Base-by-base conservation (phyloP, 2,329 filamentous ascomycete genomes). In the Clonostachys sp. region DNA sequence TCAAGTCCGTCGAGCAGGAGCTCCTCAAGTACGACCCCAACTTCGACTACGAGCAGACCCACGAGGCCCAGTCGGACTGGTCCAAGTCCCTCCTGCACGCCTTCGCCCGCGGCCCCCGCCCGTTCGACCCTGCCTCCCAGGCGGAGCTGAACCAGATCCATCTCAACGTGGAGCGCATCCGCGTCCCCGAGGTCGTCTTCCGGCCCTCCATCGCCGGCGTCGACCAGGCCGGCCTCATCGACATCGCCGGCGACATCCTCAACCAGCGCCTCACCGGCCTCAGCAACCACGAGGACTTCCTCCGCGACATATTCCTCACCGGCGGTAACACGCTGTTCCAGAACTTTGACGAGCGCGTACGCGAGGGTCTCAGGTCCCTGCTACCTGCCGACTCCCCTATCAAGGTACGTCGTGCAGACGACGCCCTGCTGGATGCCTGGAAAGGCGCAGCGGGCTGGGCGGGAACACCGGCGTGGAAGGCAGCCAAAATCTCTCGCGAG, bases 151-250 rank as follows among this genome's bases (percentile, higher is more conserved):
- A 91, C 65, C 92, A 97, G 67, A 73, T 99, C 45, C 94, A 99
- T 65, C 82, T 99, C 53, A 99, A 99, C 64, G 90, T 99, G 46
- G 91, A 97, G 73, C 86, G 92, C 48, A 95, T 97, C 65, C 87
- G 91, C 45, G 90, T 95, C 3, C 91, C 91, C 4, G 92, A 97
- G 70, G 86, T 96, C 9, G 80, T 96, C 16, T 96, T 96, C 72
- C 89, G 95, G 61, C 92, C 91, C 1, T 85, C 86, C 14, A 95
- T 97, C 60, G 91, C 91, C 0, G 91, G 91, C 7, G 72, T 96
- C 42, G 91, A 97, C 64, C 94, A 99, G 70, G 90, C 92, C 2
- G 94, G 94, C 30, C 81, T 99, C 45, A 79, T 96, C 16, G 94
- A 99, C 65, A 95, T 97, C 49, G 88, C 89, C 0, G 86, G 90